A percentile compares a stretch with the other conserved stretches of the same genome.
Evolutionary conservation across 73 alveolate species (phyloP).

Genomic region (Tetrahymena borealis): DNA sequence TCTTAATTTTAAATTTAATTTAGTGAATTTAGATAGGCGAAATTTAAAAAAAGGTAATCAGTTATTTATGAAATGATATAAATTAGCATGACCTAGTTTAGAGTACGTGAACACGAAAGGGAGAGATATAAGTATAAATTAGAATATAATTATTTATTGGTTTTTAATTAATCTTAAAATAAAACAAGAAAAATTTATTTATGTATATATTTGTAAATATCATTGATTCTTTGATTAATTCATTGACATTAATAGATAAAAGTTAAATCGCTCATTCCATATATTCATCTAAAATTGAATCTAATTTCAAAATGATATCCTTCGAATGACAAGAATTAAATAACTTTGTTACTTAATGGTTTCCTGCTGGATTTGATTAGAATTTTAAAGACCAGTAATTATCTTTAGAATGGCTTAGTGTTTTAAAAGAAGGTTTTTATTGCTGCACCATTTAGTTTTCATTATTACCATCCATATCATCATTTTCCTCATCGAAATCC

Average conservation of each 20-base stretch:
- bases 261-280: background rate
- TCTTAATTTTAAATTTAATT: too few species aligned
- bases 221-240: too few species aligned
- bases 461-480: background rate
- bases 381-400: background rate
- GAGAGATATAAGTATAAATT: too few species aligned
- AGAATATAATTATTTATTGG: too few species aligned
- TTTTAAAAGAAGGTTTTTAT: background rate
- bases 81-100: too few species aligned
- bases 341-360: background rate
- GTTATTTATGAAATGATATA: too few species aligned
- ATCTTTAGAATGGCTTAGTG: background rate
- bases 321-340: background rate
- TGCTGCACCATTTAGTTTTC: background rate
- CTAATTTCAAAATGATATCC: background rate
- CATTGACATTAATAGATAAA: background rate
- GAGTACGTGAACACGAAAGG: too few species aligned
- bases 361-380: background rate
- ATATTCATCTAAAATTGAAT: background rate
- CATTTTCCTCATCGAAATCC: background rate
- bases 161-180: too few species aligned
- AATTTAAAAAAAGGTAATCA: too few species aligned
- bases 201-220: too few species aligned
- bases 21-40: too few species aligned
- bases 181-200: too few species aligned